Percentiles rank a stretch among this genome's conserved stretches.
phyloP scores from a whole-genome alignment of 1,284 basidiomycete species.

The Cystobasidium slooffiae region DNA sequence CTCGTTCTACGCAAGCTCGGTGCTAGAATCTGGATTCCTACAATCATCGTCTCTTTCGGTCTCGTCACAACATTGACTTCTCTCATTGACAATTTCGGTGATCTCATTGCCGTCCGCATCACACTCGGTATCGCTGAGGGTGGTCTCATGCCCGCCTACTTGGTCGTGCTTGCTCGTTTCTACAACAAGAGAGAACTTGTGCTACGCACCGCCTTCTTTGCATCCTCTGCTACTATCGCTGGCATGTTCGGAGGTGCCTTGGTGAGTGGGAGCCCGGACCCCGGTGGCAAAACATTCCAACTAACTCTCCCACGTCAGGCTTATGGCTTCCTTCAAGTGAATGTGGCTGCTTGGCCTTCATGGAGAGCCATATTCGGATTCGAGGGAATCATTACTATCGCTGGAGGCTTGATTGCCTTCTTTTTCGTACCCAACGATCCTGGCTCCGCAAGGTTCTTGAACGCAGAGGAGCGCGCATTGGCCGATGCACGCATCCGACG shows the following conservation, averaged over 20 bases:
- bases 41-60: slow-evolving; percentile 46
- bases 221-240: slow-evolving; percentile 50
- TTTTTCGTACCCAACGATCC: slow-evolving; percentile 56
- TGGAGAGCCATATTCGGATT: slow-evolving; percentile 57
- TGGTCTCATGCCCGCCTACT: slow-evolving; percentile 52
- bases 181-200: slow-evolving; percentile 56
- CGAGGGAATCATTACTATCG: slow-evolving; percentile 56
- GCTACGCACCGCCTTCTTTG: slow-evolving; percentile 55
- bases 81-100: slow-evolving; percentile 55
- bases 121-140: slow-evolving; percentile 57
- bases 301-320: slow-evolving; percentile 49
- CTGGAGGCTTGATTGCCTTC: slow-evolving; percentile 54
- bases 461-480: slow-evolving; percentile 52
- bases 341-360: slow-evolving; percentile 47
- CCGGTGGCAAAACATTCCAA: slow-evolving; percentile 21
- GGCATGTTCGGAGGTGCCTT: slow-evolving; percentile 44
- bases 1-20: slow-evolving; percentile 48
- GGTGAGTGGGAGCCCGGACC: slow-evolving; percentile 21
- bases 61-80: slow-evolving; percentile 50
- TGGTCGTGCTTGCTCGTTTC: slow-evolving; percentile 55
- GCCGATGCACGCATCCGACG: slow-evolving; percentile 43
- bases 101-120: slow-evolving; percentile 56
- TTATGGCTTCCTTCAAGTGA: slow-evolving; percentile 53
- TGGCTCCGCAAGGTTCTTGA: slow-evolving; percentile 54
- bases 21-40: slow-evolving; percentile 46